These are phyloP conservation scores for Phialemoniopsis sp. DNA, from an alignment of 2,329 filamentous ascomycete genomes.

Conservation along the genomic window DNA sequence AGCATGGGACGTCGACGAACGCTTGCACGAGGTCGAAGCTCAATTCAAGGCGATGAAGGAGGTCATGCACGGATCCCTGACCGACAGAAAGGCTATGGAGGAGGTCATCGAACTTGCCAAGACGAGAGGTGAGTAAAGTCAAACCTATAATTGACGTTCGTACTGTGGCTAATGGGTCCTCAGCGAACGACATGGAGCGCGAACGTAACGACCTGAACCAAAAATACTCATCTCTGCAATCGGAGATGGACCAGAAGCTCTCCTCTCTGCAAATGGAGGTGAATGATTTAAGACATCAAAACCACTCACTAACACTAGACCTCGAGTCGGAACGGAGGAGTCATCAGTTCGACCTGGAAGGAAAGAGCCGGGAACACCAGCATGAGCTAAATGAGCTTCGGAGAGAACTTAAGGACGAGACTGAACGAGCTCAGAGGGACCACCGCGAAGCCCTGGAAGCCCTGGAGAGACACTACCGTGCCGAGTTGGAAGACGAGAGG, in stretches of 20 bases:
- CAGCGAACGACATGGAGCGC: slow-evolving; percentile 45
- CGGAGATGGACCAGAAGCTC: slow-evolving; percentile 57
- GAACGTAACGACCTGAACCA: slow-evolving; percentile 41
- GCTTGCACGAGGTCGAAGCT: slow-evolving; percentile 71
- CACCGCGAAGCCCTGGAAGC: slow-evolving; percentile 67
- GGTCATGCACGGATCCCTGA: slow-evolving; percentile 65
- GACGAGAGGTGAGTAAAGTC: slow-evolving; percentile 57
- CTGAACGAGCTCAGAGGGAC: slow-evolving; percentile 52
- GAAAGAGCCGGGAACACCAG: slow-evolving; percentile 46
- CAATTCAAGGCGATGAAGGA: slow-evolving; percentile 69
- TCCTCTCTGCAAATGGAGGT: slow-evolving; percentile 61
- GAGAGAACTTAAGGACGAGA: slow-evolving; percentile 45
- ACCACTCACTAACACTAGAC: slow-evolving; percentile 30
- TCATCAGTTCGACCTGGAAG: slow-evolving; percentile 49
- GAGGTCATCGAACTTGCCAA: slow-evolving; percentile 73
- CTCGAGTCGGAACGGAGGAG: slow-evolving; percentile 38
- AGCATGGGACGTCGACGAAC: slow-evolving; percentile 78
- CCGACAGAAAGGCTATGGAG: slow-evolving; percentile 66
- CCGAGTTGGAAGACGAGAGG: slow-evolving; percentile 63
- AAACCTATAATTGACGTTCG: too few species aligned
- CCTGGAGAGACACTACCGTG: slow-evolving; percentile 57
- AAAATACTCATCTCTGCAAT: slow-evolving; percentile 48
- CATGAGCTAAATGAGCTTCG: slow-evolving; percentile 52
- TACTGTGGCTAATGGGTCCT: too few species aligned
- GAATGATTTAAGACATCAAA: slow-evolving; percentile 41